phyloP scores from a whole-genome alignment of 1,284 basidiomycete species.

The Athelia sp. region DNA sequence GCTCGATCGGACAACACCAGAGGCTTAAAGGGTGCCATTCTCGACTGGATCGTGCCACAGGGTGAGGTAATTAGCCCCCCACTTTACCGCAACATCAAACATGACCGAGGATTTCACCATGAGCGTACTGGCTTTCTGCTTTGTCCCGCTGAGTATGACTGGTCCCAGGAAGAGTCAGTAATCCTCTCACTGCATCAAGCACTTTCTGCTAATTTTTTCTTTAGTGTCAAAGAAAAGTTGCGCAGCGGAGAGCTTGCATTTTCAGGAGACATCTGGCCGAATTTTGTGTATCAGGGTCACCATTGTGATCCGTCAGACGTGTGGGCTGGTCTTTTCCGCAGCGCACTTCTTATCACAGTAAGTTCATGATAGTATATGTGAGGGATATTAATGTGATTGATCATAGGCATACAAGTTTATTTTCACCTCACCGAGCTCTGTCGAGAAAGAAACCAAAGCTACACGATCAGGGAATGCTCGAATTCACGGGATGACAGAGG shows the following conservation, averaged over 20 bases:
- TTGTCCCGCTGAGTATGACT: conserved; percentile 1
- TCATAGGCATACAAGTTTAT: neutral
- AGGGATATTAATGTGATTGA: neutral
- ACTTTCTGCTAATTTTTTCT: neutral
- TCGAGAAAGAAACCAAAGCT: neutral
- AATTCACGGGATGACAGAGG: neutral
- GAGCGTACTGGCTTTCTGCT: neutral
- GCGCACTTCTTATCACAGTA: neutral
- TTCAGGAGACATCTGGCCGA: conserved; percentile 1
- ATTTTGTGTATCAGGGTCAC: neutral
- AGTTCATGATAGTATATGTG: neutral
- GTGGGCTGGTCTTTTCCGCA: conserved; percentile 1
- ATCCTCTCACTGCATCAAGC: too few species aligned
- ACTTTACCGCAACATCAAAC: neutral
- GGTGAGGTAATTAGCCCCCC: neutral
- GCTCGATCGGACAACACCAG: conserved; percentile 1
- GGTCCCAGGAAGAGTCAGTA: neutral
- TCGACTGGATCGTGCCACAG: neutral
- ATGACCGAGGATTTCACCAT: conserved; percentile 1
- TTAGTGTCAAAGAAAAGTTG: neutral
- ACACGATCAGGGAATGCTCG: neutral
- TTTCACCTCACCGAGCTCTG: neutral
- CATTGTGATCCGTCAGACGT: neutral
- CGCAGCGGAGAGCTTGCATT: neutral
- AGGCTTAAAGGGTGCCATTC: conserved; percentile 1